Percentiles rank a stretch among this genome's conserved stretches.
Conservation (phyloP, 176 grass and related monocot species). For the Chloris gayana region DNA sequence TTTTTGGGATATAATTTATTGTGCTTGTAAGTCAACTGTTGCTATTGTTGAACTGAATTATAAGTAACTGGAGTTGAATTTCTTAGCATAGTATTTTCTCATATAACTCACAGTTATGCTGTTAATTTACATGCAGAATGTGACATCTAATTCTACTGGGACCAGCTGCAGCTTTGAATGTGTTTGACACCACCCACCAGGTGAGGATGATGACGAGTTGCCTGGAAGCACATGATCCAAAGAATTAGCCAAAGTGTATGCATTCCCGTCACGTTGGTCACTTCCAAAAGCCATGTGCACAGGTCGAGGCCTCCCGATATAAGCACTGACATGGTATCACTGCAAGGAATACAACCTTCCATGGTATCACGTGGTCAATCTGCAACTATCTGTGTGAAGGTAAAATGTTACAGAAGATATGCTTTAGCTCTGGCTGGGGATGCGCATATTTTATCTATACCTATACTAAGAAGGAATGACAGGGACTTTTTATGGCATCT, state of each 20-base stretch:
- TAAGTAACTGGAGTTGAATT: conserved; percentile 5
- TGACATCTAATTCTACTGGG: conserved; percentile 16
- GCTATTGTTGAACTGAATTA: conserved; percentile 5
- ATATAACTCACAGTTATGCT: conserved; percentile 32
- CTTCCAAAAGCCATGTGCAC: conserved; percentile 8
- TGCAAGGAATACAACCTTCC: background rate
- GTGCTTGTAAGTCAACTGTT: background rate
- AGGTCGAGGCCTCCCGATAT: conserved; percentile 16
- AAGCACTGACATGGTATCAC: background rate
- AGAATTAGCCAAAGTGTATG: background rate
- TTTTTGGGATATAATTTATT: background rate
- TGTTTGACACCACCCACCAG: background rate
- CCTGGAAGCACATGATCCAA: conserved; percentile 14
- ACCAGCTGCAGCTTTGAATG: conserved; percentile 23
- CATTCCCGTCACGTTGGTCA: background rate
- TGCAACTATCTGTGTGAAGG: background rate
- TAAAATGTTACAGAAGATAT: conserved; percentile 18
- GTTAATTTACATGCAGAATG: conserved; percentile 18
- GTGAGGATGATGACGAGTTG: conserved; percentile 16
- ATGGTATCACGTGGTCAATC: background rate
- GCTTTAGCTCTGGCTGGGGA: background rate
- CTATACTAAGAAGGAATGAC: background rate
- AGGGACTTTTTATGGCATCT: background rate
- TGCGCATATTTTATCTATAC: too few relatives aligned
- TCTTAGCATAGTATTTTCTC: conserved; percentile 26